Conservation (phyloP, 225 moss, liverwort and hornwort species). For the Physcomitrium patens region DNA sequence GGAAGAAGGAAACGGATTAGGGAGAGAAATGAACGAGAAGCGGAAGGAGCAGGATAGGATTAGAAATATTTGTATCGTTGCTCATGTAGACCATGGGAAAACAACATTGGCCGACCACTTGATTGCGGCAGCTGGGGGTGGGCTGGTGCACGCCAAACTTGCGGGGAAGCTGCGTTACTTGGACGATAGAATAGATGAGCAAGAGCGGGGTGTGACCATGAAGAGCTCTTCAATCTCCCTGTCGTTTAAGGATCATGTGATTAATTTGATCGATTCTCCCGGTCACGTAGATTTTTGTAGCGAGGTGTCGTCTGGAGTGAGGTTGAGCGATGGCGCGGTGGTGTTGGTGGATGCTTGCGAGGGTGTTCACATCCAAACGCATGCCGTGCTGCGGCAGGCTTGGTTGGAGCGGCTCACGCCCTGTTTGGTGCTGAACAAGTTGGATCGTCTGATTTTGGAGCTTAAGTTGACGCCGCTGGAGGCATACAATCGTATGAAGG, state of each 20-base stretch:
- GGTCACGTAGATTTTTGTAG: conserved; percentile 98
- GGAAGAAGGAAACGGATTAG: conserved; percentile 21
- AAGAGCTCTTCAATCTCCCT: conserved; percentile 94
- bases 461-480: conserved; percentile 94
- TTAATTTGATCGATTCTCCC: conserved; percentile 94
- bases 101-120: conserved; percentile 91
- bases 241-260: conserved; percentile 58
- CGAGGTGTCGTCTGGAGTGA: conserved; percentile 91
- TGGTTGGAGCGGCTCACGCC: conserved; percentile 95
- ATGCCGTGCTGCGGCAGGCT: conserved; percentile 94
- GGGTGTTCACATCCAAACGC: conserved; percentile 98
- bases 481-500: conserved; percentile 93
- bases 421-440: conserved; percentile 90
- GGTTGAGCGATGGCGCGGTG: conserved; percentile 93
- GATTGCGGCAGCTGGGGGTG: conserved; percentile 92
- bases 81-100: conserved; percentile 98
- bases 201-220: conserved; percentile 96
- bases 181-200: conserved; percentile 94
- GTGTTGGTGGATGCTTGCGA: conserved; percentile 92
- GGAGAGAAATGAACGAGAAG: neutral
- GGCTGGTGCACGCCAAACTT: conserved; percentile 80
- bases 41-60: conserved; percentile 44
- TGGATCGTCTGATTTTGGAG: conserved; percentile 92
- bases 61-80: conserved; percentile 91
- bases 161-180: conserved; percentile 95